Conservation (phyloP, 2,329 filamentous ascomycete species). For the Falciphora oryzae region DNA sequence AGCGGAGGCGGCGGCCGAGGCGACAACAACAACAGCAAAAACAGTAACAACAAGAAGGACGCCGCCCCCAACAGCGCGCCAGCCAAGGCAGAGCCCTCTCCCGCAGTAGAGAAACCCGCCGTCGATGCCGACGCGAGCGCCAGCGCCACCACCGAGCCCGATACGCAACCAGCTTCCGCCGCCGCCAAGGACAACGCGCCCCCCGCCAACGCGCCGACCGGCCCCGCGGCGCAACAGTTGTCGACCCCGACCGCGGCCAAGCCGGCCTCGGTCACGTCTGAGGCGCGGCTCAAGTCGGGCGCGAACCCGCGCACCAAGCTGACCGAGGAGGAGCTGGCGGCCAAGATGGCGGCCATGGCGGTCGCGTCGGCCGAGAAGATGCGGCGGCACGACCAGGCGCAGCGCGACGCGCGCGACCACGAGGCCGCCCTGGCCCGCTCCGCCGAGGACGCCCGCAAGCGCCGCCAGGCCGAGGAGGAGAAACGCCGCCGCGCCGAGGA, state of each 20-base stretch:
- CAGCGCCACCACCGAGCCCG: not conserved
- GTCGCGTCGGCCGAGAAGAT: conserved; percentile 52
- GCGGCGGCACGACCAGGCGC: conserved; percentile 52
- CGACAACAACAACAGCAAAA: not conserved
- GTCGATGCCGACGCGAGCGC: not conserved
- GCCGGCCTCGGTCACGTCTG: conserved; percentile 15
- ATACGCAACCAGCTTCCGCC: not conserved
- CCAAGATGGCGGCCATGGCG: conserved; percentile 57
- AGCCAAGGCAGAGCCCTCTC: not conserved
- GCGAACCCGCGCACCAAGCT: conserved; percentile 55
- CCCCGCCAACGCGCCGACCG: conserved; percentile 10
- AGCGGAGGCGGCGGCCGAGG: conserved; percentile 9
- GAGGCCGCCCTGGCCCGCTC: conserved; percentile 48
- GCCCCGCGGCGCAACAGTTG: conserved; percentile 14
- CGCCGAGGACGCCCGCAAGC: conserved; percentile 48
- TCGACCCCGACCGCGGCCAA: conserved; percentile 15
- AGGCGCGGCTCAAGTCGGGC: conserved; percentile 45
- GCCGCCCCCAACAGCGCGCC: not conserved
- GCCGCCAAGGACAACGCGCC: conserved; percentile 7
- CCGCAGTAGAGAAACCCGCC: not conserved
- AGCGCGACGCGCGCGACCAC: conserved; percentile 51
- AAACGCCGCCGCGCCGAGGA: conserved; percentile 45
- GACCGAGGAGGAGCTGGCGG: conserved; percentile 51
- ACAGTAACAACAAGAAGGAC: not conserved
- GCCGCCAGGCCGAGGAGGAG: conserved; percentile 47